Evolutionary conservation across 2,329 filamentous ascomycete species (phyloP).

Genomic region (Claviceps maximensis): DNA sequence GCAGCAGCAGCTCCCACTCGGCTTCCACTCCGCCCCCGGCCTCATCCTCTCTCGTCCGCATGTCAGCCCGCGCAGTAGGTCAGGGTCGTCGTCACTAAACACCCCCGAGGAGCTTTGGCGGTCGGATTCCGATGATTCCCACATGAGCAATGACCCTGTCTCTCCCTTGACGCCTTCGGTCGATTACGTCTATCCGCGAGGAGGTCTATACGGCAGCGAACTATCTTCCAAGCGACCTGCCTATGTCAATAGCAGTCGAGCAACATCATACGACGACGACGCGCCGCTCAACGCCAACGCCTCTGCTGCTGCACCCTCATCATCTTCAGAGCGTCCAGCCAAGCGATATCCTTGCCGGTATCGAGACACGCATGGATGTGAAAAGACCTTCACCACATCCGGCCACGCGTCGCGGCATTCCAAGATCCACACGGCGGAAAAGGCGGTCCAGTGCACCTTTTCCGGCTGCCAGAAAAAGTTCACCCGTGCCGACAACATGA

Average conservation of each 20-base stretch:
- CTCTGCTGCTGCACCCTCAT: conserved; percentile 14
- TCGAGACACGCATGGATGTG: conserved; percentile 56
- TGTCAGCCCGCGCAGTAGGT: conserved; percentile 24
- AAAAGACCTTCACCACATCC: conserved; percentile 72
- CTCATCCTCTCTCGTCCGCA: conserved; percentile 21
- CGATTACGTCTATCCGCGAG: conserved; percentile 27
- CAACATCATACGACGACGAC: conserved; percentile 40
- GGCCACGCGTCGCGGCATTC: conserved; percentile 76
- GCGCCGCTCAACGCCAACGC: conserved; percentile 20
- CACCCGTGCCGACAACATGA: conserved; percentile 76
- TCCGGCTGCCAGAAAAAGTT: conserved; percentile 67
- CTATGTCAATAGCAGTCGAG: conserved; percentile 30
- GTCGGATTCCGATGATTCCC: conserved; percentile 49
- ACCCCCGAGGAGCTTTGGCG: conserved; percentile 42
- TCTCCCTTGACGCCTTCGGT: conserved; percentile 43
- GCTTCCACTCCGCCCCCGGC: conserved; percentile 21
- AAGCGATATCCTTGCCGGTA: conserved; percentile 67
- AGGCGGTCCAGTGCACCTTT: conserved; percentile 56
- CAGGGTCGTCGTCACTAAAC: conserved; percentile 32
- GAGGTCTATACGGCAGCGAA: conserved; percentile 26
- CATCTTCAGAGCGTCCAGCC: conserved; percentile 31
- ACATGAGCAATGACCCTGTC: conserved; percentile 38
- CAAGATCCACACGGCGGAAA: conserved; percentile 73
- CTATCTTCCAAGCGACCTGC: conserved; percentile 26
- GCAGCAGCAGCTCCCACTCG: conserved; percentile 8